Evolutionary conservation across 345 rosid species (phyloP).

Genomic region (Viola odorata): DNA sequence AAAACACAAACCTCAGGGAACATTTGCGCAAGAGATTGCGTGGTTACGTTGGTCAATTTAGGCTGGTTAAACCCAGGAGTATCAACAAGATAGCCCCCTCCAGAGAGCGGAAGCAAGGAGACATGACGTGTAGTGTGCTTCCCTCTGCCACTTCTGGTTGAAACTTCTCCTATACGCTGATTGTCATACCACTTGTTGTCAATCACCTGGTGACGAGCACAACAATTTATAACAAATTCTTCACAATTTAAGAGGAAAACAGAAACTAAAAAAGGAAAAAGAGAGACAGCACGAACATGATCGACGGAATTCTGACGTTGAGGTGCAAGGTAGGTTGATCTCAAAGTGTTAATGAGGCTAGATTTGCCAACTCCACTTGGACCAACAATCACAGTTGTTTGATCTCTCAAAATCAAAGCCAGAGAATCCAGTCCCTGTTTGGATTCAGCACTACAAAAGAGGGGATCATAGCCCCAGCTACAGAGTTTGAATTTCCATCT

Average conservation of each 20-base stretch:
- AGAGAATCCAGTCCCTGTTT: slow-evolving; percentile 58
- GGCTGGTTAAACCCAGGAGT: slow-evolving; percentile 98
- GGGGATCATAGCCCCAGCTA: slow-evolving; percentile 76
- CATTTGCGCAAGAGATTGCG: slow-evolving; percentile 69
- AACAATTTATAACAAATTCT: too few relatives aligned
- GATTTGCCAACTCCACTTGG: slow-evolving; percentile 99
- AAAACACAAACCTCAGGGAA: slow-evolving; percentile 75
- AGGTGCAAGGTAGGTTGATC: background rate
- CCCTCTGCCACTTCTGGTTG: slow-evolving; percentile 76
- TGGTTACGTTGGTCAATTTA: slow-evolving; percentile 81
- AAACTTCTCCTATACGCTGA: slow-evolving; percentile 82
- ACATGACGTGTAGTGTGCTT: slow-evolving; percentile 90
- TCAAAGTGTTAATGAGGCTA: slow-evolving; percentile 60
- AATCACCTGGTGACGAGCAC: slow-evolving; percentile 35
- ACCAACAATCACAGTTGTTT: slow-evolving; percentile 85
- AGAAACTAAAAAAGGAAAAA: too few relatives aligned
- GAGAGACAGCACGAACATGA: too few relatives aligned
- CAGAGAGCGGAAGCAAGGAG: slow-evolving; percentile 65
- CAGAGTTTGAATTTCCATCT: slow-evolving; percentile 31
- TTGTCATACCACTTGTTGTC: slow-evolving; percentile 78
- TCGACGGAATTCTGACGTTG: too few relatives aligned
- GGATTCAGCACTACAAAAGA: slow-evolving; percentile 76
- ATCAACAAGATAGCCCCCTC: slow-evolving; percentile 85
- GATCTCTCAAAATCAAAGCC: slow-evolving; percentile 53
- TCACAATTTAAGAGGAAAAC: too few relatives aligned